Evolutionary conservation across 768 basidiomycete species (phyloP), one percentile per base, ranked within the genome.

Genomic region (Hericium alpestre): DNA sequence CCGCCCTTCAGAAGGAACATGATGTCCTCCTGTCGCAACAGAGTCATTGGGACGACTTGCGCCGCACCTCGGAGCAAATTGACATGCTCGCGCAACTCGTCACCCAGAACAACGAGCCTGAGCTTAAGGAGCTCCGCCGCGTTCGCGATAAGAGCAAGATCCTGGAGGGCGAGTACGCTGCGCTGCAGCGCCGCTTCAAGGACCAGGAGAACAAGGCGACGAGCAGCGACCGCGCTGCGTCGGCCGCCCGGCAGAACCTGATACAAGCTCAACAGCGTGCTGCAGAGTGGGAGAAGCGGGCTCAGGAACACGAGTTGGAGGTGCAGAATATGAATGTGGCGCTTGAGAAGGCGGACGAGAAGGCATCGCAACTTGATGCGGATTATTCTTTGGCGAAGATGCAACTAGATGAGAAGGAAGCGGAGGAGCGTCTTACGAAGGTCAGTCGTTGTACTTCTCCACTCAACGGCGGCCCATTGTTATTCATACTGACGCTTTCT

Each of bases 221-320:
- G 25, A 85, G 79, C 62, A 80, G 73, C 63, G 88, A 92, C 49
- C 79, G 81, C 54, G 72, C 81, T 11, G 74, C 81, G 1, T 70
- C 70, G 22, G 70, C 82, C 16, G 76, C 80, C 2, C 80, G 81
- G 46, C 83, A 88, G 66, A 85, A 70, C 66, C 75, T 91, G 27
- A 69, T 77, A 20, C 83, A 86, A 60, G 83, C 86, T 20, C 86
- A 91, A 59, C 87, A 90, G 66, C 86, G 87, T 23, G 79, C 87
- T 2, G 71, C 79, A 3, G 90, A 93, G 63, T 91, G 87, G 88
- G 90, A 93, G 70, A 79, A 79, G 60, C 83, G 83, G 22, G 81
- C 86, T 18, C 83, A 83, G 64, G 86, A 88, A 60, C 77, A 78
- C 46, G 86, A 90, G 68, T 71, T 73, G 20, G 78, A 84, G 56